Evolutionary conservation across 2,329 filamentous ascomycete genomes (phyloP), one percentile per base, ranked within the genome.

Genomic region (Chaetomium strumarium): DNA sequence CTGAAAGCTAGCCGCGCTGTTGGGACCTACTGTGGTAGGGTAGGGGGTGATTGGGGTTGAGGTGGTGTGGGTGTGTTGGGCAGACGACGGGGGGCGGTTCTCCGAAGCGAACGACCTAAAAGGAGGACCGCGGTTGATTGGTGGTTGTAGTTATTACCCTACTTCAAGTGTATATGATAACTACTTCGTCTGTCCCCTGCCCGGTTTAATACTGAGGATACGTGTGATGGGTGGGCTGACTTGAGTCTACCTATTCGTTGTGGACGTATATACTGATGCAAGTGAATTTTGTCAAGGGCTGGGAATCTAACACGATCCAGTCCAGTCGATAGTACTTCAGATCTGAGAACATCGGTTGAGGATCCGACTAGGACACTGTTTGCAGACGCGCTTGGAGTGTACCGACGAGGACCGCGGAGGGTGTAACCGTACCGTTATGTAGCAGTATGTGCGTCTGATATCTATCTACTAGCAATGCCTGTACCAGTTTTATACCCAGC

Each of bases 81-180:
- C 14, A 14, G 34, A 37, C 34, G 34, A 8, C 14, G 34, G n/a
- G 37, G 44, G 44, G 50, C 44, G 37, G 24, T 45, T 43, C 19
- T 33, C 37, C 12, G 36, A 11, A 16, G 34, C 7, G 8, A 19
- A n/a, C n/a, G n/a, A n/a, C n/a, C n/a, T n/a, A n/a, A n/a, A n/a
- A n/a, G 5, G 31, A 34, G 40, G 31, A 31, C 34, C 34, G 51
- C 44, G 44, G 38, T 39, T 37, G 29, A 24, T 24, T 17, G 9
- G 11, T 40, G 44, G 37, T 10, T 52, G 45, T 52, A 52, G 45
- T 49, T 52, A 40, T 29, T 29, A 39, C 16, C 29, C 12, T 19
- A 33, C 31, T 16, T 29, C 12, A 30, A 30, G 49, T 40, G 42
- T 36, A 36, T 37, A 11, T 47, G 40, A 42, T 17, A 24, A 40